A percentile compares a stretch with the other conserved stretches of the same genome.
Conservation (phyloP, 1,284 basidiomycete genomes). For the Boletus subluridellus region DNA sequence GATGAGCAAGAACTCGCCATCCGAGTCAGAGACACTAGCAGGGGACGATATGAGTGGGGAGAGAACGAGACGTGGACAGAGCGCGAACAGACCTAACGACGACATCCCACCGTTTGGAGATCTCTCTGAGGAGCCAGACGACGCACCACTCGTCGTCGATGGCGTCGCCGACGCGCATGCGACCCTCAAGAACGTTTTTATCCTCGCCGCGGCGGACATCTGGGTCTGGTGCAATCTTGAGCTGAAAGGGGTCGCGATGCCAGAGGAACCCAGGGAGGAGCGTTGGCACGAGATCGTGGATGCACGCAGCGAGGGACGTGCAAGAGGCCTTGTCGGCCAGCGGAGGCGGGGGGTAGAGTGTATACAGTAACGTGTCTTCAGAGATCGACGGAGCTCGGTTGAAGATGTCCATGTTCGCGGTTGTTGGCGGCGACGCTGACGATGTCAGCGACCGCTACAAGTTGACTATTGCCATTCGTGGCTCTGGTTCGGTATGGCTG, state of each 20-base stretch:
- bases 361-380: slow-evolving; percentile 82
- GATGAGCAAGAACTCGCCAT: slow-evolving; percentile 95
- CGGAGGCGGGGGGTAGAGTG: slow-evolving; percentile 57
- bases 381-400: slow-evolving; percentile 71
- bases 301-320: slow-evolving; percentile 67
- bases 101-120: slow-evolving; percentile 74
- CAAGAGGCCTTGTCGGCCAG: slow-evolving; percentile 56
- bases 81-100: slow-evolving; percentile 56
- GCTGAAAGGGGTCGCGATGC: slow-evolving; percentile 85
- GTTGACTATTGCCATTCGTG: slow-evolving; percentile 19
- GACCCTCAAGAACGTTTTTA: slow-evolving; percentile 63
- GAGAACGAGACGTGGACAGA: slow-evolving; percentile 3
- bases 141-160: slow-evolving; percentile 96
- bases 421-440: not conserved
- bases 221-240: slow-evolving; percentile 59
- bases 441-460: not conserved
- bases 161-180: slow-evolving; percentile 86
- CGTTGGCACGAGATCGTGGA: slow-evolving; percentile 56
- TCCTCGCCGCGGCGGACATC: slow-evolving; percentile 37
- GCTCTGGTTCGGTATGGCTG: slow-evolving; percentile 33
- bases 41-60: slow-evolving; percentile 4
- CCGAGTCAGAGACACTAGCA: slow-evolving; percentile 76
- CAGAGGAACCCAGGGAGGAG: slow-evolving; percentile 72
- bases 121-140: slow-evolving; percentile 81
- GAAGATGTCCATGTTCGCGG: slow-evolving; percentile 48